Evolutionary conservation across 345 rosid genomes (phyloP), one percentile per base, ranked within the genome.

Genomic region (Citrus medica): DNA sequence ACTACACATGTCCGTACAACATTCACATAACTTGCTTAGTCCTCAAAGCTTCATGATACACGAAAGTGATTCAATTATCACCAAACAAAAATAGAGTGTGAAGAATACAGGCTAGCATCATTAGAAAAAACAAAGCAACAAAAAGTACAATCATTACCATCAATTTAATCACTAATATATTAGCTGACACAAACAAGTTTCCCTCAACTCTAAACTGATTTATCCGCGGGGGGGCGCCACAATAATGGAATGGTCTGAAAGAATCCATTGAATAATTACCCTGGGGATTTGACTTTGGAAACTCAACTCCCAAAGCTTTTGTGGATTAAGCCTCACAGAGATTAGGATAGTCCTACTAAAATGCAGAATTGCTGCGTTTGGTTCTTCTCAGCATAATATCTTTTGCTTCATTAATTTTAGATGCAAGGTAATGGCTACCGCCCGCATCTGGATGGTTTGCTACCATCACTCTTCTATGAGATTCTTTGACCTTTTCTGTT

Each of bases 371-470:
- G 16, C 80, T 79, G 37, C 76, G 78, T 69, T 74, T 84, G 5
- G 77, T 75, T 80, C 81, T 86, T 37, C 90, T 78, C 1, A 84
- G 85, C 86, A 88, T 77, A 81, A 81, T 21, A 61, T 83, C 90
- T 75, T 84, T 84, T 0, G 90, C 90, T 81, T 88, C 90, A 28
- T 88, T 86, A 64, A 86, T 86, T 73, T 86, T 88, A 6, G 87
- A 84, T 25, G 90, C 90, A 59, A 87, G 87, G 79, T 85, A 87
- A 61, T 87, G 84, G 72, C 90, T 87, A 28, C 90, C 88, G 8
- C 86, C 88, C 1, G 87, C 86, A 48, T 88, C 90, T 3, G 90
- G 90, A 81, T 88, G 90, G 83, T 86, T 88, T 27, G 94, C 92
- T 6, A 85, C 87, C 92, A 91, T 91, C 17, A 89, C 90, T 84